Evolutionary conservation across 2,329 filamentous ascomycete species (phyloP).

Genomic region (Neobulgaria alba): DNA sequence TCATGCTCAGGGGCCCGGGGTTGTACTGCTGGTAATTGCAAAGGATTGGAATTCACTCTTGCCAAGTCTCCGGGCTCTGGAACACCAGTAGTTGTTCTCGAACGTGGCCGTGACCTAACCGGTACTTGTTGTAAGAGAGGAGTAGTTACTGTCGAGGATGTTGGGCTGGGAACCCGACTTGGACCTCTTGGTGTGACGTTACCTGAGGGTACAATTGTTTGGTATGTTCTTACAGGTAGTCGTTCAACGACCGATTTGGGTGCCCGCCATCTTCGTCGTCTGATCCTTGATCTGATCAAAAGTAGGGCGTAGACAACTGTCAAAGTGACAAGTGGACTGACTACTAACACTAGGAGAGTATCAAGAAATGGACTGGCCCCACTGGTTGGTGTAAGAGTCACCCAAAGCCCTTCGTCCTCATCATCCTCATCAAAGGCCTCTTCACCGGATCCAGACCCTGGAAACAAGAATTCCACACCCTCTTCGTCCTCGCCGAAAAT

Average conservation of each 20-base stretch:
- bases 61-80: conserved; percentile 41
- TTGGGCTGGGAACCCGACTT: conserved; percentile 51
- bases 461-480: conserved; percentile 26
- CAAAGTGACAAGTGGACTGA: conserved; percentile 85
- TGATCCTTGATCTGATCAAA: conserved; percentile 78
- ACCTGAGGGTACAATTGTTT: conserved; percentile 64
- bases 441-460: conserved; percentile 5
- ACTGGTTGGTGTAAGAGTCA: conserved; percentile 88
- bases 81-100: conserved; percentile 55
- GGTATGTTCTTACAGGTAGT: conserved; percentile 91
- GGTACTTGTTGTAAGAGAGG: conserved; percentile 53
- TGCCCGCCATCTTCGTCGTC: conserved; percentile 87
- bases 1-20: conserved; percentile 34
- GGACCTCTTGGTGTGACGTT: conserved; percentile 49
- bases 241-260: conserved; percentile 93
- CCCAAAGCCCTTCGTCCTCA: conserved; percentile 76
- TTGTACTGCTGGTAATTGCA: conserved; percentile 20
- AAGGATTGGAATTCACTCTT: conserved; percentile 33
- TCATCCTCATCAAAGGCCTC: conserved; percentile 33
- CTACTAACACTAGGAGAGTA: conserved; percentile 89
- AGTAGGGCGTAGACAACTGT: conserved; percentile 88
- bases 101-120: conserved; percentile 50
- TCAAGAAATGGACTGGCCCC: conserved; percentile 92
- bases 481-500: conserved; percentile 40
- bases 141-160: conserved; percentile 68